phyloP scores from a whole-genome alignment of 768 basidiomycete genomes.

The Calvatia gigantea region DNA sequence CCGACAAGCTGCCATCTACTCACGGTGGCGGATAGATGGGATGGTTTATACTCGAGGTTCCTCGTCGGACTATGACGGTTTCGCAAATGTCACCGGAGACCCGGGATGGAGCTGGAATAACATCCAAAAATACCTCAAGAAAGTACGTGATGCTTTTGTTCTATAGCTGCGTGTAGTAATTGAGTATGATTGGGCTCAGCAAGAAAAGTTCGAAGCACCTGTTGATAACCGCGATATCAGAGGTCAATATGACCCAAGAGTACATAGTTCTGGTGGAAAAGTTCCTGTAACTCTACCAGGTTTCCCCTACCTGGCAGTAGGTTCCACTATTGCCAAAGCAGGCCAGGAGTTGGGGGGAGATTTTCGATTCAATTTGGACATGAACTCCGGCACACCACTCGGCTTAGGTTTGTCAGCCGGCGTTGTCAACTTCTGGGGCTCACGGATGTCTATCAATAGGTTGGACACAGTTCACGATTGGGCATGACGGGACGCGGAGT shows the following conservation, averaged over 20 bases:
- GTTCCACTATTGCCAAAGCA: slow-evolving; percentile 18
- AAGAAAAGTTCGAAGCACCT: slow-evolving; percentile 17
- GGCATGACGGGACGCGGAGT: slow-evolving; percentile 6
- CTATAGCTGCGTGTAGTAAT: not conserved
- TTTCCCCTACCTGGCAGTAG: slow-evolving; percentile 10
- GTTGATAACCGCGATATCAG: slow-evolving; percentile 16
- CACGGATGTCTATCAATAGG: not conserved
- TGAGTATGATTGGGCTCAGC: slow-evolving; percentile 14
- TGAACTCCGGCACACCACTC: slow-evolving; percentile 10
- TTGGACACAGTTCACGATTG: slow-evolving; percentile 12
- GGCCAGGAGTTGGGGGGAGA: slow-evolving; percentile 11
- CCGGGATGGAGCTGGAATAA: slow-evolving; percentile 28
- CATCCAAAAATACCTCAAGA: slow-evolving; percentile 23
- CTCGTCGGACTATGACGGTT: slow-evolving; percentile 15
- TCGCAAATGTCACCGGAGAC: slow-evolving; percentile 23
- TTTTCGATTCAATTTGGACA: slow-evolving; percentile 9
- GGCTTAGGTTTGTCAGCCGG: not conserved
- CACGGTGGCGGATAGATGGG: not conserved
- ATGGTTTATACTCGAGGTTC: slow-evolving; percentile 21
- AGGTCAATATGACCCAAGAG: slow-evolving; percentile 18
- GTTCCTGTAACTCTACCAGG: slow-evolving; percentile 17
- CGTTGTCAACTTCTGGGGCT: not conserved
- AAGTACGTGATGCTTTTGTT: slow-evolving; percentile 13
- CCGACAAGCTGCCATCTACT: not conserved
- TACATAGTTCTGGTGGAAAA: slow-evolving; percentile 18